Conservation (phyloP, 1,139 yeast species). For the Blastobotrys apis region DNA sequence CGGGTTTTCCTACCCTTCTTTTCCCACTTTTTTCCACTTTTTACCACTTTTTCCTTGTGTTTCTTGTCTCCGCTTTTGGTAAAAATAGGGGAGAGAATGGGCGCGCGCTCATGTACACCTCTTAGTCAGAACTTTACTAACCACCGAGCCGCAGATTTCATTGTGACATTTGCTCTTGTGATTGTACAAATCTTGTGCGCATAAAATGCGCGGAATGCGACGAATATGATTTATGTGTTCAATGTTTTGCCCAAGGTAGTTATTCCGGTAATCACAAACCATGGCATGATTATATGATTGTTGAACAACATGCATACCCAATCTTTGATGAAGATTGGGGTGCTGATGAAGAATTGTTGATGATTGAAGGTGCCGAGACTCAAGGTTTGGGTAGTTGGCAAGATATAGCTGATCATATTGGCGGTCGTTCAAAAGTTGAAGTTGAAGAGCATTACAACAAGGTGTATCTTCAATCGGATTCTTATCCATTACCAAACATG, state of each 20-base stretch:
- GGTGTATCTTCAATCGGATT: conserved; percentile 61
- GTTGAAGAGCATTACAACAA: conserved; percentile 76
- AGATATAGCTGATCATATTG: conserved; percentile 91
- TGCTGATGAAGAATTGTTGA: conserved; percentile 88
- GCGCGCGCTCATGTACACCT: no score
- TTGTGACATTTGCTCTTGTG: conserved; percentile 93
- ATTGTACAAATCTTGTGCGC: conserved; percentile 87
- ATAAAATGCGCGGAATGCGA: conserved; percentile 87
- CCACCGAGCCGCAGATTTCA: no score
- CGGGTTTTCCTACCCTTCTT: no score
- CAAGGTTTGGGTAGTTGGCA: conserved; percentile 96
- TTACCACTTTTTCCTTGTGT: no score
- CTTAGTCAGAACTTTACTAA: no score
- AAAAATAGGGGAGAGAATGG: neutral
- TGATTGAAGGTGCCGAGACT: conserved; percentile 88
- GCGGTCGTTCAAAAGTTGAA: conserved; percentile 88
- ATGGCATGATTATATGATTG: conserved; percentile 85
- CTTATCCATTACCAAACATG: conserved; percentile 72
- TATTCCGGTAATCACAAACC: conserved; percentile 86
- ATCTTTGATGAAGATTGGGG: conserved; percentile 93
- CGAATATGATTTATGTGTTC: conserved; percentile 94
- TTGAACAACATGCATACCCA: conserved; percentile 94
- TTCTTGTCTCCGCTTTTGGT: no score
- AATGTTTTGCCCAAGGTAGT: conserved; percentile 86
- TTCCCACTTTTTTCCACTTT: no score